Base-by-base conservation (phyloP, 805 yeast genomes). In the Nakazawaea wickerhamii region DNA sequence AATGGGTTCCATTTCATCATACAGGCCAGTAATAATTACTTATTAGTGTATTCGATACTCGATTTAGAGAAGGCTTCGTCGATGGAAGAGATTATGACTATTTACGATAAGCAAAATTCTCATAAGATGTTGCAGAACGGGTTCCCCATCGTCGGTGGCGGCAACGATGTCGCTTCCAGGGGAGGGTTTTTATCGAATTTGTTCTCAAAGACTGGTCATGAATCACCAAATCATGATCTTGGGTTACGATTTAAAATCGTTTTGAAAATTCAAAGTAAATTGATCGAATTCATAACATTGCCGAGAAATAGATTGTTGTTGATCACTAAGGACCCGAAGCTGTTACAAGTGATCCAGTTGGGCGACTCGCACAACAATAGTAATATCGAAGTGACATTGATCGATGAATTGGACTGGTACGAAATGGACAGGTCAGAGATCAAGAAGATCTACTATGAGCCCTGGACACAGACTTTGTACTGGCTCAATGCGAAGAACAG, bases 1-100 rank as follows among this genome's bases (percentile, higher is more conserved):
- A 66, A 71, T 41, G 63, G 72, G 11, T 58, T 62, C 33, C 57
- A 57, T 28, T 53, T 73, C 43, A 68, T 73, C 35, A 55, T 73
- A 6, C 63, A 63, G 44, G 71, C 79, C 1, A 52, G 63, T 22
- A 44, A 48, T 6, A 63, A 65, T 44, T 66, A 60, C 38, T 48
- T 73, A n/a, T 52, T 73, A 27, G 60, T 74, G 23, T 76, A 68
- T 48, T 73, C 69, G 33, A 50, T 64, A 19, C 36, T 61, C 19
- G 51, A 57, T 40, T 42, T 61, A 43, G 46, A 57, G 45, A 38
- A 23, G 27, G 33, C 32, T 11, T 34, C 44, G 5, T 32, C 44
- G 6, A 18, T 48, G n/a, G 49, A 58, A 38, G 68, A 64, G 38
- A 36, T 61, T 20, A 48, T 63, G 17, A 52, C 57, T 1, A 49